phyloP scores from a whole-genome alignment of 2,329 filamentous ascomycete genomes.

The Aschersonia sp. region DNA sequence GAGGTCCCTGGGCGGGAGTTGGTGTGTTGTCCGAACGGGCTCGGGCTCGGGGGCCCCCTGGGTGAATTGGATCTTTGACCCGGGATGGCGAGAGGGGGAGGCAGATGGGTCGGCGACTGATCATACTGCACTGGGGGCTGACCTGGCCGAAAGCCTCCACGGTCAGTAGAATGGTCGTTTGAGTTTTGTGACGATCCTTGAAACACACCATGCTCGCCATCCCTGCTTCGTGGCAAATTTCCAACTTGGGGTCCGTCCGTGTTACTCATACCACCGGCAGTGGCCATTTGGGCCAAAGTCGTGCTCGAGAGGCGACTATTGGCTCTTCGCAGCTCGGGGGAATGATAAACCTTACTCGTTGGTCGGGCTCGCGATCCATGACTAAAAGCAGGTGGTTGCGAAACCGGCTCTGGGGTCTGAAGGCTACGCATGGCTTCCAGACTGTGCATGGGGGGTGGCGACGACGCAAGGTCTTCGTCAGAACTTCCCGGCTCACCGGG shows the following conservation, averaged over 20 bases:
- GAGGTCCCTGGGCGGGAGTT: constrained; percentile 16
- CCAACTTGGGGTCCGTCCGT: constrained; percentile 17
- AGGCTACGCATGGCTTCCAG: constrained; percentile 39
- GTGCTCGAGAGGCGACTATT: constrained; percentile 72
- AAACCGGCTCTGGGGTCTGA: constrained; percentile 61
- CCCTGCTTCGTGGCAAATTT: constrained; percentile 15
- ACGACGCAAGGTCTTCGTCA: constrained; percentile 33
- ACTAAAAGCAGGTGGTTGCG: constrained; percentile 62
- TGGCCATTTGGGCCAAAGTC: constrained; percentile 68
- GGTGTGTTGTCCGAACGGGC: constrained; percentile 16
- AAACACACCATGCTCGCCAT: constrained; percentile 17
- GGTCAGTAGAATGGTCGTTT: constrained; percentile 38
- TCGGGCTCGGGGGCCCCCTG: constrained; percentile 18
- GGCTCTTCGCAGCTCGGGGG: constrained; percentile 63
- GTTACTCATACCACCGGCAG: constrained; percentile 43
- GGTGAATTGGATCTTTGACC: constrained; percentile 30
- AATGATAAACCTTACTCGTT: constrained; percentile 51
- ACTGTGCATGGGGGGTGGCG: constrained; percentile 26
- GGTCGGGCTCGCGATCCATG: constrained; percentile 62
- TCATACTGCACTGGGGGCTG: constrained; percentile 24
- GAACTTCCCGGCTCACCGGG: constrained; percentile 41
- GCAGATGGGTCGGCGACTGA: constrained; percentile 18
- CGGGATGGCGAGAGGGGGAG: constrained; percentile 24
- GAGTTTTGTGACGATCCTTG: constrained; percentile 34
- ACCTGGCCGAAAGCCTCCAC: constrained; percentile 38